Evolutionary conservation across 2,329 filamentous ascomycete species (phyloP).

Genomic region (Fusarium musae): DNA sequence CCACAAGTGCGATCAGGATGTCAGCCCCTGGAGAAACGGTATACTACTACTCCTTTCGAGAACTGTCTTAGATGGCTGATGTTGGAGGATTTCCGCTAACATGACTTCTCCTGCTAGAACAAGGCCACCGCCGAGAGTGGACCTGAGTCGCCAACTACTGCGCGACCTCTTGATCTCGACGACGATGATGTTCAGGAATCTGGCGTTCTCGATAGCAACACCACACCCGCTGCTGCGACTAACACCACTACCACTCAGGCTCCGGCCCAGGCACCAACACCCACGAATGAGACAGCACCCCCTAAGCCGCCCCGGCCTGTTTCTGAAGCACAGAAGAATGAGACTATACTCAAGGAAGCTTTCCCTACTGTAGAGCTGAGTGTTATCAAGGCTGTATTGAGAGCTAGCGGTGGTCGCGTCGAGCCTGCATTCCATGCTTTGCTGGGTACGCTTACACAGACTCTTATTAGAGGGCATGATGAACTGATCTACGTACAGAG

Average conservation of each 20-base stretch:
- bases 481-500: conserved; percentile 56
- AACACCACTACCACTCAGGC: conserved; percentile 41
- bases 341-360: conserved; percentile 89
- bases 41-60: conserved; percentile 44
- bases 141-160: conserved; percentile 74
- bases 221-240: conserved; percentile 41
- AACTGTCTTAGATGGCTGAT: conserved; percentile 15
- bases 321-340: conserved; percentile 84
- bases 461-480: neutral
- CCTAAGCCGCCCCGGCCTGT: conserved; percentile 87
- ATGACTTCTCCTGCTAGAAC: conserved; percentile 48
- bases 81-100: conserved; percentile 37
- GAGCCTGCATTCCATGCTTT: conserved; percentile 97
- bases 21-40: conserved; percentile 58
- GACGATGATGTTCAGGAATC: conserved; percentile 76
- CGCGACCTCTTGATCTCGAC: conserved; percentile 72
- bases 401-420: conserved; percentile 85
- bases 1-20: conserved; percentile 48
- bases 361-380: conserved; percentile 85
- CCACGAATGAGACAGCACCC: conserved; percentile 64
- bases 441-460: conserved; percentile 66
- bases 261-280: conserved; percentile 21
- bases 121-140: conserved; percentile 56
- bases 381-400: conserved; percentile 88
- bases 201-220: conserved; percentile 56